These are phyloP conservation scores for Penicillium frequentans DNA, from an alignment of 2,329 filamentous ascomycete genomes.

Conservation along the genomic window DNA sequence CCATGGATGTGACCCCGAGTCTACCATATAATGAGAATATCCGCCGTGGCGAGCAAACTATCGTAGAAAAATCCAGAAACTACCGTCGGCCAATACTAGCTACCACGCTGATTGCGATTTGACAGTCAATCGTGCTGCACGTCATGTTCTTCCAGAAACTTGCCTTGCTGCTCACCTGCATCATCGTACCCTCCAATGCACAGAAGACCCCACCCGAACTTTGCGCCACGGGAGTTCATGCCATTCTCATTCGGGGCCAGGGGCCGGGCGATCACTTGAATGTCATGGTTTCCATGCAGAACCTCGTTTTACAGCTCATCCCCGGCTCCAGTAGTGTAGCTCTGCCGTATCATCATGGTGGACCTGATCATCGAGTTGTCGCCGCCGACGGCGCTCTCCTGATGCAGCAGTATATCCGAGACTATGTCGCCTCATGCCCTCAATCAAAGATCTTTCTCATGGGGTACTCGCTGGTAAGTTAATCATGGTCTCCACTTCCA, in stretches of 20 bases:
- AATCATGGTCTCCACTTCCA: neutral
- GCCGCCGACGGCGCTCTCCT: slow-evolving; percentile 15
- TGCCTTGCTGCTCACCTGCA: neutral
- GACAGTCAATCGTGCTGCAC: slow-evolving; percentile 7
- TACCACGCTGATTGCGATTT: neutral
- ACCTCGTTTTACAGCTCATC: slow-evolving; percentile 21
- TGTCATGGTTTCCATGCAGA: slow-evolving; percentile 22
- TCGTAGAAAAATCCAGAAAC: neutral
- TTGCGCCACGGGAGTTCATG: slow-evolving; percentile 23
- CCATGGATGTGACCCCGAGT: neutral
- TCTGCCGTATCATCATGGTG: slow-evolving; percentile 21
- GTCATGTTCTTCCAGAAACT: slow-evolving; percentile 10
- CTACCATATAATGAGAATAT: neutral
- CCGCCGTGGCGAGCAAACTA: neutral
- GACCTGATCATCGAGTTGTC: slow-evolving; percentile 13
- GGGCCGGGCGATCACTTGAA: slow-evolving; percentile 24
- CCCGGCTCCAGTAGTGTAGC: slow-evolving; percentile 21
- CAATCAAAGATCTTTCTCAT: slow-evolving; percentile 20
- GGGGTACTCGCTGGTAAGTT: slow-evolving; percentile 24
- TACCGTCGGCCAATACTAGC: slow-evolving; percentile 1
- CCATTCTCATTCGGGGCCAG: slow-evolving; percentile 23
- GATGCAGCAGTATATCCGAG: slow-evolving; percentile 23
- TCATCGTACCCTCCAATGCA: slow-evolving; percentile 1
- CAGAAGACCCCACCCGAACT: slow-evolving; percentile 11
- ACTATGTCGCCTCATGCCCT: slow-evolving; percentile 21